Base-by-base conservation (phyloP, 2,329 filamentous ascomycete genomes). In the Coniochaeta sp. region DNA sequence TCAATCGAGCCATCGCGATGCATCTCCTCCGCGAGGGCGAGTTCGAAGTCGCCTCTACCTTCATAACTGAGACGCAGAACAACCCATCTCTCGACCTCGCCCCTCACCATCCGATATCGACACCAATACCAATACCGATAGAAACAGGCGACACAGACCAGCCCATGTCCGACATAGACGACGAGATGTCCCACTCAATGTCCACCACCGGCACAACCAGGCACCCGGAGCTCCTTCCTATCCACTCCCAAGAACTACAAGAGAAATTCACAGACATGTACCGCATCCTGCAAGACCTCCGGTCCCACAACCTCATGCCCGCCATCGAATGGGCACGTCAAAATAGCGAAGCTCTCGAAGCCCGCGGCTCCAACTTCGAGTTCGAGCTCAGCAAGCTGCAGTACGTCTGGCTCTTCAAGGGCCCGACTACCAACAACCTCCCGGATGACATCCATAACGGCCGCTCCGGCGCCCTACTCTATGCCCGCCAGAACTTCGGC, bases 1-100 rank as follows among this genome's bases (percentile, higher is more conserved):
- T 98, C 70, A 96, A 97, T 75, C 86, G 93, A 60, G 93, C 95
- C 7, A 96, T 99, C 67, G 90, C 90, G 11, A 97, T 98, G 92
- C 95, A 99, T 71, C 83, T 99, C 24, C 82, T 99, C 43, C 90
- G 95, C 44, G 93, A 98, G 76, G 95, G 95, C 57, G 90, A 96
- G 70, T 99, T 99, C 73, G 82, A 81, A 24, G 93, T 96, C 1
- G 93, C 93, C 14, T 86, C 88, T 17, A 91, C 88, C 1, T 97
- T 99, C 67, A 84, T 96, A 57, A 78, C 82, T 16, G 95, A 98
- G 77, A 84, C 78, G 17, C 74, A 77, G 61, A 72, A 77, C 50
- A 50, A 61, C 7, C n/a, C 40, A 28, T 33, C 57, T 12, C 69
- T 70, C 72, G 36, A 58, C 65, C 63, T 61, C 61, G 47, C 34